Evolutionary conservation across 1,284 basidiomycete genomes (phyloP).

Genomic region (Pseudozyma flocculosa): DNA sequence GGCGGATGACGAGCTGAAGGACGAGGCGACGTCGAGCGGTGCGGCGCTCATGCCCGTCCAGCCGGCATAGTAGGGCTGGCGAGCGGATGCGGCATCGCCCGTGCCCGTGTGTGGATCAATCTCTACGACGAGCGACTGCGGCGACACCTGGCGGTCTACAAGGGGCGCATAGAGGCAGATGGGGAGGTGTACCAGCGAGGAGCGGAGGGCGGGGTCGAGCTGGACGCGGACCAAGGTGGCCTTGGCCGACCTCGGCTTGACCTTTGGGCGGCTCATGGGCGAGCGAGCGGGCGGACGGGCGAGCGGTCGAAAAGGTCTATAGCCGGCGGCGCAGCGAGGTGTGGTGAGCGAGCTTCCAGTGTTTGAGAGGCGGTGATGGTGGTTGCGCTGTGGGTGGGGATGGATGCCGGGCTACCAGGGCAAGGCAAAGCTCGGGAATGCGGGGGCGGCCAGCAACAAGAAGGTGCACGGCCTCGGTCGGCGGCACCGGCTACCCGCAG

Average conservation of each 20-base stretch:
- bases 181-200: slow-evolving; percentile 54
- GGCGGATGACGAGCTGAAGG: slow-evolving; percentile 11
- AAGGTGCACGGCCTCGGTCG: no score
- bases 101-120: slow-evolving; percentile 20
- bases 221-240: slow-evolving; percentile 31
- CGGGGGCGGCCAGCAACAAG: no score
- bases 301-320: no score
- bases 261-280: slow-evolving; percentile 10
- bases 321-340: no score
- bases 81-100: slow-evolving; percentile 4
- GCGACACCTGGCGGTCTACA: slow-evolving; percentile 49
- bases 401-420: no score
- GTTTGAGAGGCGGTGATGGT: no score
- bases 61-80: slow-evolving; percentile 43
- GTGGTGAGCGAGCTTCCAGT: no score
- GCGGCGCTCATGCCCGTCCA: slow-evolving; percentile 53
- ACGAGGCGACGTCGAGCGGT: slow-evolving; percentile 23
- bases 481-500: no score
- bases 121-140: slow-evolving; percentile 54
- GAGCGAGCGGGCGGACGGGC: no score
- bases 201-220: slow-evolving; percentile 46
- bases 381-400: no score
- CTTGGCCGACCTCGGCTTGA: slow-evolving; percentile 30
- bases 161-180: slow-evolving; percentile 51
- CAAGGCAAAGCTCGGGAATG: no score